These are phyloP conservation scores for Botrytis galanthina DNA, from an alignment of 2,329 filamentous ascomycete species.

Conservation along the genomic window DNA sequence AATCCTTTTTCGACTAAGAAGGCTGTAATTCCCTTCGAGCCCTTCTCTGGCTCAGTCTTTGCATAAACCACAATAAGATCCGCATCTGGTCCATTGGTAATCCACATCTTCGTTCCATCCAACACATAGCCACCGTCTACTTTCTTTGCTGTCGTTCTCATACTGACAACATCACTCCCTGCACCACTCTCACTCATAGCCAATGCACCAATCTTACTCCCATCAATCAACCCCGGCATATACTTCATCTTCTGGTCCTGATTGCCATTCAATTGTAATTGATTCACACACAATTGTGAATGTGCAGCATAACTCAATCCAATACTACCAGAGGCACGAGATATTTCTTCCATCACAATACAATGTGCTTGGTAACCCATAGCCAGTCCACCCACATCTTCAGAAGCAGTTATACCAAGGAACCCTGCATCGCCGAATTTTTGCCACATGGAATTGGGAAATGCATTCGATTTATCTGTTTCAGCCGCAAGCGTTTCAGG, in stretches of 20 bases:
- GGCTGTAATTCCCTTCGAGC: conserved; percentile 88
- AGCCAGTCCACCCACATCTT: conserved; percentile 82
- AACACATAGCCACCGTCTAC: conserved; percentile 83
- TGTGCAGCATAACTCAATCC: conserved; percentile 93
- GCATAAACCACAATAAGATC: conserved; percentile 93
- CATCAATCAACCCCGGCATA: conserved; percentile 77
- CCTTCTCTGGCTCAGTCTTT: conserved; percentile 79
- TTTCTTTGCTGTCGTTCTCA: conserved; percentile 80
- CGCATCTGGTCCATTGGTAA: conserved; percentile 97
- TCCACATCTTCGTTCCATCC: conserved; percentile 88
- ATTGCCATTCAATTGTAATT: conserved; percentile 85
- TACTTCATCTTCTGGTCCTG: conserved; percentile 75
- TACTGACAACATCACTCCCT: conserved; percentile 91
- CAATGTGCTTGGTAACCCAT: conserved; percentile 98
- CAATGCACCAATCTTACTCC: conserved; percentile 78
- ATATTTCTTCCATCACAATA: conserved; percentile 92
- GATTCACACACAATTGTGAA: conserved; percentile 94
- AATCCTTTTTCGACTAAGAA: conserved; percentile 75
- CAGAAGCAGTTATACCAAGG: conserved; percentile 88
- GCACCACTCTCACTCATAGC: conserved; percentile 94
- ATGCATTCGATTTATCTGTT: conserved; percentile 85
- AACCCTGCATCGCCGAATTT: conserved; percentile 91
- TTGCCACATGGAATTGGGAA: conserved; percentile 87
- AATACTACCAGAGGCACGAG: conserved; percentile 78
- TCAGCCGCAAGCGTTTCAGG: conserved; percentile 74